Percentiles rank a stretch among this genome's conserved stretches.
These are phyloP conservation scores for Ophiostoma montium DNA, from an alignment of 2,329 filamentous ascomycete species.

Conservation along the genomic window DNA sequence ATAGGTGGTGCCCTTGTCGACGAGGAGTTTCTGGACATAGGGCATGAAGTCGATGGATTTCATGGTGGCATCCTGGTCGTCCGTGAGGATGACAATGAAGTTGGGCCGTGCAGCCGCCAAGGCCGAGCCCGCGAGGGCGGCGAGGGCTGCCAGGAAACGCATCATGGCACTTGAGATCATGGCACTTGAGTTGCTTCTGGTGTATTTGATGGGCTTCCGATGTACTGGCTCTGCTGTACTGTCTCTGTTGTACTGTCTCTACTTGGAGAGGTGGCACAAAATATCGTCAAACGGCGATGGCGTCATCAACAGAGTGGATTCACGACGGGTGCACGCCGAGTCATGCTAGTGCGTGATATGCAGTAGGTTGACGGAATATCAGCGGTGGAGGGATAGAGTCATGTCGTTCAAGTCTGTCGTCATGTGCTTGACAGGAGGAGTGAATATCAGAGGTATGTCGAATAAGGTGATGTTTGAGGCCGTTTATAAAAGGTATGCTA, in stretches of 20 bases:
- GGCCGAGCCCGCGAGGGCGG: not conserved
- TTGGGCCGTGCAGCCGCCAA: conserved; percentile 6
- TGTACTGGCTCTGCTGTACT: no score
- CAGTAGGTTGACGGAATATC: not conserved
- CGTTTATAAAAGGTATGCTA: no score
- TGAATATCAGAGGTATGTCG: no score
- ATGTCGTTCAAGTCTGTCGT: not conserved
- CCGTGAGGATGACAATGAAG: conserved; percentile 40
- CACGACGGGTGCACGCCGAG: conserved; percentile 1
- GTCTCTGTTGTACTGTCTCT: no score
- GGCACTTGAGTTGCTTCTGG: no score
- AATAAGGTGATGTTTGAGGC: no score
- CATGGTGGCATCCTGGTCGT: conserved; percentile 50
- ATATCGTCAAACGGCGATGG: no score
- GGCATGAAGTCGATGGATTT: conserved; percentile 45
- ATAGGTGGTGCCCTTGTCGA: conserved; percentile 43
- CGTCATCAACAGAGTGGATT: not conserved
- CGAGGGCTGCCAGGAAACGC: not conserved
- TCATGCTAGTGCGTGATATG: conserved; percentile 7
- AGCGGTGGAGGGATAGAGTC: not conserved
- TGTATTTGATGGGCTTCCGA: no score
- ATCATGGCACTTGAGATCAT: no score
- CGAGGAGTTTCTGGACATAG: conserved; percentile 28
- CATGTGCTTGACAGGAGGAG: not conserved
- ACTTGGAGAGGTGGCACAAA: no score